Base-by-base conservation (phyloP, 2,329 filamentous ascomycete genomes). In the Metarhizium album region DNA sequence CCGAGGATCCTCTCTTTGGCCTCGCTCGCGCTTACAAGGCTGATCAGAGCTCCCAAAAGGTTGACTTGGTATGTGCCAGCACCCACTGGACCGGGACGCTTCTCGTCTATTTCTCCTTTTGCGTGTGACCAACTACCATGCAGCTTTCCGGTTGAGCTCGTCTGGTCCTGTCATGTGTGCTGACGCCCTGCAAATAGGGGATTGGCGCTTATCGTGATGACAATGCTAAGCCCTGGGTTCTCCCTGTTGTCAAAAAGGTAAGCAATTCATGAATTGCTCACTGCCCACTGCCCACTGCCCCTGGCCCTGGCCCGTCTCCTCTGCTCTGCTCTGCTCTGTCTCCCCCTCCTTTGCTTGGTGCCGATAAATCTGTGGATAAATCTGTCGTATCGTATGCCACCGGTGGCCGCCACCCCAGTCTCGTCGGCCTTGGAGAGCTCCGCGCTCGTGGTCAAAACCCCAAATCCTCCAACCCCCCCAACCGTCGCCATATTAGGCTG, bases 181-280 rank as follows among this genome's bases (percentile, higher is more conserved):
- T 37, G 29, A 43, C 50, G n/a, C 18, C 45, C 14, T 43, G 24
- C 23, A 37, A 45, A 45, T 52, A 81, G 79, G 81, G 81, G 52
- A 83, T 97, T 73, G 93, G 93, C 60, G 93, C 93, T 53, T 98
- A 98, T 72, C 80, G 93, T 66, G 93, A 95, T 64, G 78, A 97
- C 72, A 86, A 90, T 65, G 91, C 90, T 54, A 97, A 97, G 75
- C 93, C 93, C 3, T 98, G 93, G 93, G 83, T 98, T 55, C 73
- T 98, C 56, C 91, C 93, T 20, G 91, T 97, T 2, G 91, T 97
- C 55, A 94, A 89, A 74, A 94, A 95, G 87, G 91, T 95, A 73
- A 49, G 59, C 49, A 9, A 29, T 11, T 9, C 7, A 29, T 29
- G 7, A 9, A 7, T 29, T 29, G 27, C 27, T 9, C 27, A 8